Base-by-base conservation (phyloP, 208 protist species). In the Acanthamoeba castellanii region DNA sequence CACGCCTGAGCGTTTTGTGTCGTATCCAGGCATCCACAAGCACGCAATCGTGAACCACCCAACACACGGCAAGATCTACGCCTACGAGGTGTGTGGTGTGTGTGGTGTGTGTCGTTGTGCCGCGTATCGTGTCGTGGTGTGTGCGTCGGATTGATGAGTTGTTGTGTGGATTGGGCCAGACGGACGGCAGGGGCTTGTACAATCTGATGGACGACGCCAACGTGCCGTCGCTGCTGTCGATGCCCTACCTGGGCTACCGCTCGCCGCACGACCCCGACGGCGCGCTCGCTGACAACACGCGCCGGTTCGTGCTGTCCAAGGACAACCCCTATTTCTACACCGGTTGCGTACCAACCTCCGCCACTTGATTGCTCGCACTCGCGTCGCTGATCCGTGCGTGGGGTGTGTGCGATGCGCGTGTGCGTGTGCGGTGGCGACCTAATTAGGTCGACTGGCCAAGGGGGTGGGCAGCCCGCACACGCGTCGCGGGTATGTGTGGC, bases 201-300 rank as follows among this genome's bases (percentile, higher is more conserved):
- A 47, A 94, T 42, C 74, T 96, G 32, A 96, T 96, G 96, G 96
- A 96, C 91, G 96, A 96, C 76, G 96, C 96, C 18, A 96, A 96
- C 68, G 61, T 95, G 27, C 96, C 96, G n/a, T 94, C 78, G 18
- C 93, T 96, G 0, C 82, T 96, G 20, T 95, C 94, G 8, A 84
- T 96, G 14, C 96, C 96, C 25, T 96, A 96, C 82, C 20, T 96
- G 25, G 95, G 95, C 37, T 78, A 76, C 27, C 22, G 25, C 7
- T 82, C 89, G 89, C 32, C 32, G 27, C 89, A 78, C 45, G 89
- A 93, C 45, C 89, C 89, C 18, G 37, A 47, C 9, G 61, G 89
- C 14, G n/a, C 8, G n/a, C 78, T 93, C 45, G 42, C 89, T 18
- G 1, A 50, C 47, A 93, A 95, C 59, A 96, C 95, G 5, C 32